Evolutionary conservation across 2,329 filamentous ascomycete genomes (phyloP).

Genomic region (Venturia carpophila): DNA sequence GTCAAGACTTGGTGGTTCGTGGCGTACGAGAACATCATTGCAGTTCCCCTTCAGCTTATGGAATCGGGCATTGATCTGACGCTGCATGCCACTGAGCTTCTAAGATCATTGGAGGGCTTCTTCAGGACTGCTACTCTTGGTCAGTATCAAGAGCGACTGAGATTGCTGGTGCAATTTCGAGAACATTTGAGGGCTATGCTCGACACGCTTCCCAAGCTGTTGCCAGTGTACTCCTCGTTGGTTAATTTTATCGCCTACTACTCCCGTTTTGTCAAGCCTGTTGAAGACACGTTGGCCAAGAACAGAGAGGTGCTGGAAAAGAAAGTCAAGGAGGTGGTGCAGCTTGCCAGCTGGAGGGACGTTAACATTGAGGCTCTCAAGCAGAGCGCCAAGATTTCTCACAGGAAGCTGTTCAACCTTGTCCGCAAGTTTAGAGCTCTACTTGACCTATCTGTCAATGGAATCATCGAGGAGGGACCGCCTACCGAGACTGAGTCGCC

Average conservation of each 20-base stretch:
- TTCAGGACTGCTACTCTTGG: slow-evolving; percentile 72
- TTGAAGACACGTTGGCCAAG: slow-evolving; percentile 56
- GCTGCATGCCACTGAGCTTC: slow-evolving; percentile 57
- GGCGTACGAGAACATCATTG: slow-evolving; percentile 82
- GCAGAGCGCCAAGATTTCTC: slow-evolving; percentile 83
- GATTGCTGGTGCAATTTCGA: slow-evolving; percentile 54
- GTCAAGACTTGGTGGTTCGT: slow-evolving; percentile 94
- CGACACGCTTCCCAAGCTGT: slow-evolving; percentile 43
- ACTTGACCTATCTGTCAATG: slow-evolving; percentile 66
- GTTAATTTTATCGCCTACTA: slow-evolving; percentile 72
- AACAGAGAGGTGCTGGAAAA: slow-evolving; percentile 76
- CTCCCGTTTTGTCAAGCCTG: slow-evolving; percentile 57
- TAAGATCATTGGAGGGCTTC: slow-evolving; percentile 72
- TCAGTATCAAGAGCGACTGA: slow-evolving; percentile 67
- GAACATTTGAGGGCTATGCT: slow-evolving; percentile 58
- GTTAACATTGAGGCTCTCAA: slow-evolving; percentile 85
- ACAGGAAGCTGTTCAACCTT: slow-evolving; percentile 84
- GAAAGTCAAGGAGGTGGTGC: slow-evolving; percentile 84
- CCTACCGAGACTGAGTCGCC: slow-evolving; percentile 16
- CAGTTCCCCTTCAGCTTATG: slow-evolving; percentile 60
- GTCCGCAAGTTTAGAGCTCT: slow-evolving; percentile 82
- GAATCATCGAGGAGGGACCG: slow-evolving; percentile 36
- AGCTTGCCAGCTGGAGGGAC: slow-evolving; percentile 95
- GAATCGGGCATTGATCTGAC: slow-evolving; percentile 52
- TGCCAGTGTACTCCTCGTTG: slow-evolving; percentile 55